Base-by-base conservation (phyloP, 192 early-diverging fungal species). In the Gamsiella multidivaricata region DNA sequence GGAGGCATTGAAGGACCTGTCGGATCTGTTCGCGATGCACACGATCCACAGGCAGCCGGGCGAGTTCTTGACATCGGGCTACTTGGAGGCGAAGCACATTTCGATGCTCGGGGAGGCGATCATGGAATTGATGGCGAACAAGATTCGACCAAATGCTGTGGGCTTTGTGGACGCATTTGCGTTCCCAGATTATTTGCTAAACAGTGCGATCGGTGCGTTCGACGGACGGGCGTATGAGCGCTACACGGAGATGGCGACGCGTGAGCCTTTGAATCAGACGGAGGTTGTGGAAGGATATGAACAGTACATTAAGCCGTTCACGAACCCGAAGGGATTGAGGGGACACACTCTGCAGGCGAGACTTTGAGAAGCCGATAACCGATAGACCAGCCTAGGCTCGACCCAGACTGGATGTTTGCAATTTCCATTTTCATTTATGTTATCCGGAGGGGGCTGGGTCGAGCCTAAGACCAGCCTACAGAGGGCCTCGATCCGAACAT, bases 121-220 rank as follows among this genome's bases (percentile, higher is more conserved):
- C 55, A 84, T 87, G 26, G 72, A 63, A 2, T 43, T 87, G 28
- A 83, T 93, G 47, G 65, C 62, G 42, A 82, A 82, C 39, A 85
- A 88, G 28, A 69, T 96, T 1, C 83, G 94, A 10, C 86, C 86
- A 32, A 86, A 96, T 70, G 91, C 91, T 2, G 85, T 96, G 12
- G 80, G 89, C 0, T 85, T 96, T 23, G 93, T 93, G 18, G 95
- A 96, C 52, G 88, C 94, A 0, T 95, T 92, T 81, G 88, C 85
- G 23, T 80, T 93, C 31, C 86, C 91, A 0, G 95, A 95, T 58
- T 90, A 90, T 52, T 61, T 85, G 28, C 83, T 96, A 5, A 87
- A 94, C 79, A 92, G 92, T 37, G 89, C 93, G 7, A 80, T 95
- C 37, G 95, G 91, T 15, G 71, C 88, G 22, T 87, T 81, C 55